A percentile compares a stretch with the other conserved stretches of the same genome.
These are phyloP conservation scores for Gossypium davidsonii DNA, from an alignment of 441 rosid genomes.

Conservation along the genomic window DNA sequence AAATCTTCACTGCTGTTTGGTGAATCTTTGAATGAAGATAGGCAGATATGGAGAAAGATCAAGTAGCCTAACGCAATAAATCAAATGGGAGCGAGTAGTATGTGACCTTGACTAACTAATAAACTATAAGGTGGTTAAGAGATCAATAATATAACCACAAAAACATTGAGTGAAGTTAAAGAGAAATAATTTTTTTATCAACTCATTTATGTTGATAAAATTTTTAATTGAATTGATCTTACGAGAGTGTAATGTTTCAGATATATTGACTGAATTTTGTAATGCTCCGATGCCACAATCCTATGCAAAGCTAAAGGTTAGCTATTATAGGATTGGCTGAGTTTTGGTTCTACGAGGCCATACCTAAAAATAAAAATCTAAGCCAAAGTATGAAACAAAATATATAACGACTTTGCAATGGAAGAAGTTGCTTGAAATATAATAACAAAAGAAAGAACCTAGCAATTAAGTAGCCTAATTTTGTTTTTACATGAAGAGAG, in stretches of 20 bases:
- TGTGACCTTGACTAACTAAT: too few species aligned
- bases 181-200: too few species aligned
- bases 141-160: neutral
- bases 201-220: neutral
- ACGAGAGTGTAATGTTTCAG: too few species aligned
- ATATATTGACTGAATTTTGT: too few species aligned
- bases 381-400: neutral
- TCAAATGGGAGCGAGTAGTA: neutral
- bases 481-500: constrained; percentile 19
- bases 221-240: neutral
- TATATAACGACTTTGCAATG: neutral
- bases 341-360: too few species aligned
- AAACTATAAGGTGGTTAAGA: neutral
- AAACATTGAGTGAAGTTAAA: neutral
- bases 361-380: too few species aligned
- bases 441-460: neutral
- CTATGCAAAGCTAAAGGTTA: too few species aligned
- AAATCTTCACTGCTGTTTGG: neutral
- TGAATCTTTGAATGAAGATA: neutral
- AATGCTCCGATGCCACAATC: too few species aligned
- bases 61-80: neutral
- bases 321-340: too few species aligned
- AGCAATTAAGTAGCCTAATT: constrained; percentile 4
- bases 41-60: neutral
- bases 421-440: neutral